phyloP scores from a whole-genome alignment of 2,329 filamentous ascomycete species.

The Aureobasidium mangrovei region DNA sequence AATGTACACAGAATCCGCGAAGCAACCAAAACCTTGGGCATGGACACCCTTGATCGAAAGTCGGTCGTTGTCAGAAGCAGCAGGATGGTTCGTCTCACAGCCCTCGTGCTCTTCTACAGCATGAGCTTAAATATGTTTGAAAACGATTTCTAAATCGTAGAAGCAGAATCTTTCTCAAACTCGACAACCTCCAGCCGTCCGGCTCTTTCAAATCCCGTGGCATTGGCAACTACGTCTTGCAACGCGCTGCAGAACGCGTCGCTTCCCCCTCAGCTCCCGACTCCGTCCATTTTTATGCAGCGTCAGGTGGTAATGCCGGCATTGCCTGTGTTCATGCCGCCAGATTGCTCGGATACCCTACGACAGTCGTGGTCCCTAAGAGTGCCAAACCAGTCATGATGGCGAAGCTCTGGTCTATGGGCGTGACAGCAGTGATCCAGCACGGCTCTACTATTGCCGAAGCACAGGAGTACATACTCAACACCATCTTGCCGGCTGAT shows the following conservation, averaged over 20 bases:
- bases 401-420: constrained; percentile 60
- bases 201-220: constrained; percentile 73
- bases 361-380: constrained; percentile 66
- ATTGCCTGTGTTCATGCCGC: constrained; percentile 72
- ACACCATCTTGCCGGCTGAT: constrained; percentile 5
- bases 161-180: constrained; percentile 73
- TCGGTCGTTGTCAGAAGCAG: constrained; percentile 56
- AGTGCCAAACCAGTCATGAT: constrained; percentile 62
- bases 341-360: constrained; percentile 51
- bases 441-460: constrained; percentile 59
- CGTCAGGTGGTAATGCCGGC: constrained; percentile 75
- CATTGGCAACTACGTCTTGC: constrained; percentile 61
- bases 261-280: constrained; percentile 29
- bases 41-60: constrained; percentile 64
- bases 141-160: constrained; percentile 26
- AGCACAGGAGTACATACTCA: constrained; percentile 57
- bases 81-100: constrained; percentile 54
- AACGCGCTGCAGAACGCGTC: constrained; percentile 28
- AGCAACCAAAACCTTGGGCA: constrained; percentile 49
- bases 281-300: constrained; percentile 64
- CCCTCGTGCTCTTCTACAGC: not conserved
- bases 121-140: not conserved
- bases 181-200: constrained; percentile 76
- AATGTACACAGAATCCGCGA: constrained; percentile 5
- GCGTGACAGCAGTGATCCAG: constrained; percentile 59